Evolutionary conservation across 148 eudicot genomes (phyloP).

Genomic region (Rhododendron griersonianum): DNA sequence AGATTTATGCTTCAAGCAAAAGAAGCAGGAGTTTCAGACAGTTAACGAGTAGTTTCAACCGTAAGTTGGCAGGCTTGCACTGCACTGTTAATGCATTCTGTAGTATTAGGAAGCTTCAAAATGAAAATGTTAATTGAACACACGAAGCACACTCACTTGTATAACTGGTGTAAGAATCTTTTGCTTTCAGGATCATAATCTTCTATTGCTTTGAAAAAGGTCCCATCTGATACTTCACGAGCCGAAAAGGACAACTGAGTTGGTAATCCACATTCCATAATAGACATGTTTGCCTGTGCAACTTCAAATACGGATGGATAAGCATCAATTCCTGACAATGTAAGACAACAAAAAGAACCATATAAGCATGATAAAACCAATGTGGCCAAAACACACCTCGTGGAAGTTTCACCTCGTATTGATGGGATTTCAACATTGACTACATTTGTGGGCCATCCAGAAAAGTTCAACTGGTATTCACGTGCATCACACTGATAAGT

Average conservation of each 20-base stretch:
- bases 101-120: not conserved
- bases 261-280: conserved; percentile 74
- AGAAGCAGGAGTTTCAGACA: not conserved
- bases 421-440: conserved; percentile 89
- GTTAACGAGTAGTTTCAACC: not conserved
- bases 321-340: conserved; percentile 52
- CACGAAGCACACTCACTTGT: conserved; percentile 48
- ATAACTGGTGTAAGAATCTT: conserved; percentile 58
- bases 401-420: conserved; percentile 38
- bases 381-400: not conserved
- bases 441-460: conserved; percentile 93
- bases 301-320: conserved; percentile 59
- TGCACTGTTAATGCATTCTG: not conserved
- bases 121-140: not conserved
- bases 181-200: conserved; percentile 92
- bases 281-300: conserved; percentile 48
- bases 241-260: conserved; percentile 88
- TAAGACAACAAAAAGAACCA: conserved; percentile 7
- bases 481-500: conserved; percentile 63
- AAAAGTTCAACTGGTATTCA: conserved; percentile 60
- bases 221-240: conserved; percentile 85
- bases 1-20: not conserved
- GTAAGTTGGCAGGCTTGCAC: not conserved
- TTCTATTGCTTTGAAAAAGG: conserved; percentile 79
- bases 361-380: conserved; percentile 5